Conservation (phyloP, 139 green algal species). For the Spirogloea muscicola region DNA sequence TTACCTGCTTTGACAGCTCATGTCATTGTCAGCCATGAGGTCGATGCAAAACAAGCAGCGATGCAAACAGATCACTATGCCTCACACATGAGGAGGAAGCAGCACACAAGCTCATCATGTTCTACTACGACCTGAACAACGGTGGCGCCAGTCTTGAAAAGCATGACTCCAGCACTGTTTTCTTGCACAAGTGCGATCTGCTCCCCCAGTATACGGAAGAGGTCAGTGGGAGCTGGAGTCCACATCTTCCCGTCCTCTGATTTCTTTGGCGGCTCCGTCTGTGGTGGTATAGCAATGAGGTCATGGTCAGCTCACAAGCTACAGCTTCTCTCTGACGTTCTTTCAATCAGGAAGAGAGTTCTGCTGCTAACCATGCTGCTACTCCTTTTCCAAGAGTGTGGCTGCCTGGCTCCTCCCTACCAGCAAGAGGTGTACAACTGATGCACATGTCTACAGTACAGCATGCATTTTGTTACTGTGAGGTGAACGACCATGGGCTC, state of each 20-base stretch:
- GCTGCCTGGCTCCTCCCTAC: background rate
- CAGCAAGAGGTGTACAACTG: background rate
- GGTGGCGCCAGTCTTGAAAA: constrained; percentile 34
- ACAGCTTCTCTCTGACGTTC: too few species aligned
- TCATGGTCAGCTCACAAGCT: too few species aligned
- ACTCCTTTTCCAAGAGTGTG: too few species aligned
- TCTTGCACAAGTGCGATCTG: constrained; percentile 63
- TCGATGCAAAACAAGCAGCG: too few species aligned
- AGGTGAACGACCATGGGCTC: constrained; percentile 14
- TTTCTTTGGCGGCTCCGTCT: constrained; percentile 51
- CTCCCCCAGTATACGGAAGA: constrained; percentile 88
- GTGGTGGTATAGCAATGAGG: too few species aligned
- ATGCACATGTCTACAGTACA: background rate
- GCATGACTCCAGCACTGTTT: constrained; percentile 53
- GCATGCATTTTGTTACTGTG: background rate
- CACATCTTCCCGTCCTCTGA: constrained; percentile 63
- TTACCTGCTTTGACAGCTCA: constrained; percentile 29
- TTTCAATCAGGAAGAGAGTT: too few species aligned
- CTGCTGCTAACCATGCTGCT: too few species aligned
- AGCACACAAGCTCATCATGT: too few species aligned
- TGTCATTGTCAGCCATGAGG: too few species aligned
- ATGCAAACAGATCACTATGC: too few species aligned
- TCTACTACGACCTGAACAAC: constrained; percentile 42
- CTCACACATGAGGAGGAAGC: too few species aligned
- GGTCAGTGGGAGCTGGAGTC: constrained; percentile 76